Conservation (phyloP, 345 rosid species). For the Salix dunnii region DNA sequence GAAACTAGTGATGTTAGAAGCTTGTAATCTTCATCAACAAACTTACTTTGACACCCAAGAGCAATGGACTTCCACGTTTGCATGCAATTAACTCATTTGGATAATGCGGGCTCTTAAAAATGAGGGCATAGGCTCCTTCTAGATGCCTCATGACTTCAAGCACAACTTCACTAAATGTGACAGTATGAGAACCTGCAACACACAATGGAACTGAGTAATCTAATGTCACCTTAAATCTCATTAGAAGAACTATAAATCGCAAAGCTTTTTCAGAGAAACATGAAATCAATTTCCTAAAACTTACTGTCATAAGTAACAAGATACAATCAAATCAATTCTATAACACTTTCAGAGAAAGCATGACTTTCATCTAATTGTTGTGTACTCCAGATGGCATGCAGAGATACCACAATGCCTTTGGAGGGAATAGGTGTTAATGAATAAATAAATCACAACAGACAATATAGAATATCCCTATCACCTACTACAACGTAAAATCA, state of each 20-base stretch:
- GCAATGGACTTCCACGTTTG: slow-evolving; percentile 93
- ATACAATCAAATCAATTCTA: background rate
- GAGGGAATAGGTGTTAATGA: too few species aligned
- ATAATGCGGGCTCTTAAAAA: slow-evolving; percentile 86
- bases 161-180: slow-evolving; percentile 84
- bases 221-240: background rate
- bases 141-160: slow-evolving; percentile 94
- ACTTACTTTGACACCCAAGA: slow-evolving; percentile 91
- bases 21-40: slow-evolving; percentile 4
- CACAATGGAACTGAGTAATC: slow-evolving; percentile 5
- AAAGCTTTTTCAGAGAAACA: slow-evolving; percentile 1
- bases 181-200: slow-evolving; percentile 58
- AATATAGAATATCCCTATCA: too few species aligned
- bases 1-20: background rate
- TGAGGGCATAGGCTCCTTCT: slow-evolving; percentile 98
- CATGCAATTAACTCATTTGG: slow-evolving; percentile 94
- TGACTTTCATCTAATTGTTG: too few species aligned
- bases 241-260: background rate
- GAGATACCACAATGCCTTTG: background rate
- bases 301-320: background rate
- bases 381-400: background rate
- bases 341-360: background rate
- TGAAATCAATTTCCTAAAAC: background rate
- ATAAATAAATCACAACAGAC: too few species aligned
- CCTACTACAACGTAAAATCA: too few species aligned